phyloP scores from a whole-genome alignment of 768 basidiomycete genomes.

The Lactarius quietus region DNA sequence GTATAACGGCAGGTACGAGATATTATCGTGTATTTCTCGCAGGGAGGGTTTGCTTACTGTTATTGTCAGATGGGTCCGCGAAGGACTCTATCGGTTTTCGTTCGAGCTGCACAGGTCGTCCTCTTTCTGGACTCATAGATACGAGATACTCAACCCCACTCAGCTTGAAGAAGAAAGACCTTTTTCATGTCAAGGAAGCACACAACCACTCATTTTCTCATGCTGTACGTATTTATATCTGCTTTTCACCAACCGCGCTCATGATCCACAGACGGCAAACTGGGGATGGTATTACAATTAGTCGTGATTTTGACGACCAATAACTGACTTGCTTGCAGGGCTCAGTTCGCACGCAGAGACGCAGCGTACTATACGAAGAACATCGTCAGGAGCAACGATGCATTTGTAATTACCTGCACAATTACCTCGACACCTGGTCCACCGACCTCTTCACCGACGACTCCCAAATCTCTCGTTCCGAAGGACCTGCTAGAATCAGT shows the following conservation, averaged over 20 bases:
- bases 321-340: slow-evolving; percentile 40
- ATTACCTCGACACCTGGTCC: slow-evolving; percentile 65
- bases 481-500: slow-evolving; percentile 63
- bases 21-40: not conserved
- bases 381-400: slow-evolving; percentile 54
- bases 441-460: slow-evolving; percentile 43
- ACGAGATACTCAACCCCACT: slow-evolving; percentile 1
- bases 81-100: slow-evolving; percentile 80
- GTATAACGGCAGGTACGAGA: slow-evolving; percentile 51
- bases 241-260: not conserved
- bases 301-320: not conserved
- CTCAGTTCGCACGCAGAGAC: slow-evolving; percentile 77
- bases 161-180: slow-evolving; percentile 46
- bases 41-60: not conserved
- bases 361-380: slow-evolving; percentile 57
- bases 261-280: slow-evolving; percentile 59
- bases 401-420: slow-evolving; percentile 72
- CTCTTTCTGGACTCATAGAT: slow-evolving; percentile 5
- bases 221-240: slow-evolving; percentile 41
- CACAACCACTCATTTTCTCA: slow-evolving; percentile 78
- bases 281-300: slow-evolving; percentile 69
- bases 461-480: slow-evolving; percentile 56
- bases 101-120: slow-evolving; percentile 74
- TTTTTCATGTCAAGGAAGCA: slow-evolving; percentile 71
- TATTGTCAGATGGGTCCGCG: slow-evolving; percentile 66